Base-by-base conservation (phyloP, 2,329 filamentous ascomycete species). In the Pseudonectria buxi region DNA sequence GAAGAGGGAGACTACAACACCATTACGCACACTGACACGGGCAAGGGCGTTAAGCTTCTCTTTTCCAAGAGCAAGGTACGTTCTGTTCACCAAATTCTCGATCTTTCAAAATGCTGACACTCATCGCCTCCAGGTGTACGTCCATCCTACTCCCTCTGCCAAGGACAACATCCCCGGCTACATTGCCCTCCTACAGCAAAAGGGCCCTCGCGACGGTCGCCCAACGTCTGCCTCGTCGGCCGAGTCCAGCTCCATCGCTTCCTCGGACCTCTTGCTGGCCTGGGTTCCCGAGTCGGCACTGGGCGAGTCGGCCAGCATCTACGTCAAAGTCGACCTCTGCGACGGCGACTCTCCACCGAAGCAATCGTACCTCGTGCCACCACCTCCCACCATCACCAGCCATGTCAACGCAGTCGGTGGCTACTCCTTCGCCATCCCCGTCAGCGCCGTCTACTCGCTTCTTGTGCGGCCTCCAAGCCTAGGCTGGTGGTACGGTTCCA, bases 401-500 rank as follows among this genome's bases (percentile, higher is more conserved):
- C 84, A 89, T 56, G 72, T 74, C 41, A 76, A 76, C 29, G 75
- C 83, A 1, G 67, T 79, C 32, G 89, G 89, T 4, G 77, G 83
- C 31, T 95, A 95, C 57, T 80, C 92, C 2, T 98, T 98, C 56
- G 88, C 90, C 2, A 75, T 98, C 6, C 92, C 92, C 2, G 75
- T 96, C 22, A 86, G 79, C 47, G 85, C 90, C 45, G 82, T 98
- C 41, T 98, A 94, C 63, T 94, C 86, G 18, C 71, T 98, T 5
- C 72, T 95, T 7, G 81, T 98, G 26, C 79, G 92, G 2, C 90
- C 90, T 4, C 94, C 92, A 5, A 95, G 87, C 57, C 65, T 95
- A 7, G 94, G 92, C 12, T 98, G 92, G 94, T 98, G 92, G 92
- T 95, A 94, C 58, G 92, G 92, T 24, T 95, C 88, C 44, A 65